A percentile compares a stretch with the other conserved stretches of the same genome.
Evolutionary conservation across 306 rosid genomes (phyloP).

Genomic region (Acacia acuminata): DNA sequence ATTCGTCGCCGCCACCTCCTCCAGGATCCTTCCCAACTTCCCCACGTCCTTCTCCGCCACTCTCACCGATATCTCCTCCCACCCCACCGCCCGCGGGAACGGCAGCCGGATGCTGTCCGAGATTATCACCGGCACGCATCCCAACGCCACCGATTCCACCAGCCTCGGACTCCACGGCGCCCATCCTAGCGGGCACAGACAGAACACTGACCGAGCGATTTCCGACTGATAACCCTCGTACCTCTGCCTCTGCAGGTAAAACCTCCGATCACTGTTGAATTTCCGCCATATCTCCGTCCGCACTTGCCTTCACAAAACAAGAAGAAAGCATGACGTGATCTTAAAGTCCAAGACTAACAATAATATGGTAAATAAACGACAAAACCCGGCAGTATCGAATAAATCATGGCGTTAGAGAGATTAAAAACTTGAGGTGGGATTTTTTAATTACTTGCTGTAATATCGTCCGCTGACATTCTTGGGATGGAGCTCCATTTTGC

Average conservation of each 20-base stretch:
- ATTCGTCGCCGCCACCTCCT: slow-evolving; percentile 70
- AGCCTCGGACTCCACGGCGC: slow-evolving; percentile 93
- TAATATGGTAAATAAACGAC: neutral
- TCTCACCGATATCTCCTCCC: slow-evolving; percentile 67
- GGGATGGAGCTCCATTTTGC: slow-evolving; percentile 80
- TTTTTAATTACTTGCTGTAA: slow-evolving; percentile 71
- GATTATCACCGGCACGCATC: slow-evolving; percentile 76
- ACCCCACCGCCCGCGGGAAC: slow-evolving; percentile 46
- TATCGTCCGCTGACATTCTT: slow-evolving; percentile 73
- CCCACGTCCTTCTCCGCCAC: slow-evolving; percentile 70
- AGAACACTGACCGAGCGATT: slow-evolving; percentile 62
- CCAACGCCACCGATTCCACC: slow-evolving; percentile 65
- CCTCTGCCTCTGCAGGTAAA: slow-evolving; percentile 55
- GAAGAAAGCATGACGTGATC: neutral
- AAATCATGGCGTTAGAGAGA: neutral
- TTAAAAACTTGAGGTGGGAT: neutral
- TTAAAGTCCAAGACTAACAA: neutral
- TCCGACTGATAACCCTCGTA: slow-evolving; percentile 72
- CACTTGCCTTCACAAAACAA: slow-evolving; percentile 45
- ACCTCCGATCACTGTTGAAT: slow-evolving; percentile 55
- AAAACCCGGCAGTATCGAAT: neutral
- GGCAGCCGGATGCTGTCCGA: slow-evolving; percentile 72
- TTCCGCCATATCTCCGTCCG: slow-evolving; percentile 67
- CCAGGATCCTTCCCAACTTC: slow-evolving; percentile 46
- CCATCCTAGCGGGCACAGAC: slow-evolving; percentile 80